These are phyloP conservation scores for Aspergillus sp. DNA, from an alignment of 2,329 filamentous ascomycete genomes.

Conservation along the genomic window DNA sequence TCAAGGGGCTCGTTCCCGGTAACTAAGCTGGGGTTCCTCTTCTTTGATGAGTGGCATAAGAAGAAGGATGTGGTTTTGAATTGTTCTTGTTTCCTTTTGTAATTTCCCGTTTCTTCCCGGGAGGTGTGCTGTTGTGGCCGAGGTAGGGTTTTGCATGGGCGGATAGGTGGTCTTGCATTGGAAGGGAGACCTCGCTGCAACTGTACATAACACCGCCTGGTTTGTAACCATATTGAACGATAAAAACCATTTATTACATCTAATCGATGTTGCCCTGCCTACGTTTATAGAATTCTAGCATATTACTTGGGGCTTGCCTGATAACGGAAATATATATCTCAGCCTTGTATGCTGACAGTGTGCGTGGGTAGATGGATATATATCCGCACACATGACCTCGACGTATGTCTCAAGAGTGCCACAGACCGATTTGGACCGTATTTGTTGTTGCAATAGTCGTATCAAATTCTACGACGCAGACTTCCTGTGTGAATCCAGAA, in stretches of 20 bases:
- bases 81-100: constrained; percentile 19
- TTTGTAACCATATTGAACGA: constrained; percentile 39
- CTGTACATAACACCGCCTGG: constrained; percentile 27
- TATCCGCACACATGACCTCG: no score
- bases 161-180: constrained; percentile 15
- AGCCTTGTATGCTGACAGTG: no score
- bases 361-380: no score
- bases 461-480: background rate
- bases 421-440: no score
- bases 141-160: constrained; percentile 6
- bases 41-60: constrained; percentile 34
- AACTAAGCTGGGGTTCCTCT: constrained; percentile 33
- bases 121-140: constrained; percentile 27
- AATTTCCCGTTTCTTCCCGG: constrained; percentile 26
- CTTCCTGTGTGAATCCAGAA: background rate
- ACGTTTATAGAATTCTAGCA: background rate
- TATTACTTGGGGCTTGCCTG: no score
- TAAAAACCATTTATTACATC: constrained; percentile 24
- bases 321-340: background rate
- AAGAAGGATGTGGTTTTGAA: constrained; percentile 22
- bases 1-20: constrained; percentile 63
- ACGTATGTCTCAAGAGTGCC: no score
- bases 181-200: constrained; percentile 17
- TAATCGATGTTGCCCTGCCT: constrained; percentile 12
- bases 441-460: background rate